Evolutionary conservation across 495 filamentous ascomycete genomes (phyloP), one percentile per base, ranked within the genome.

Genomic region (Penicillium silybi): DNA sequence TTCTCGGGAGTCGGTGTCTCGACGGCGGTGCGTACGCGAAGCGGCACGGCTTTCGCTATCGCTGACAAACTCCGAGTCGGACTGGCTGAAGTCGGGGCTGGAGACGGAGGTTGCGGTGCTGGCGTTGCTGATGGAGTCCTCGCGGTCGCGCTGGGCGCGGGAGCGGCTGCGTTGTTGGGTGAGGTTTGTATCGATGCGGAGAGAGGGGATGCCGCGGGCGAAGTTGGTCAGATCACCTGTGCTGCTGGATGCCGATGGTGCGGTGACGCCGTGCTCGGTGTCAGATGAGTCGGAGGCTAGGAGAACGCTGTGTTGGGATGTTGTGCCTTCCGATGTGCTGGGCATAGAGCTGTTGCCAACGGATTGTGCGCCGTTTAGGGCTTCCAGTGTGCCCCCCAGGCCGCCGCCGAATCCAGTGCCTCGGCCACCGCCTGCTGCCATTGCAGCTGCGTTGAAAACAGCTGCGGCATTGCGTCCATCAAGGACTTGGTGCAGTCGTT

Each of bases 361-460:
- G 37, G 45, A 56, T 34, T 75, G 56, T 3, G 52, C 65, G 19
- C 71, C 71, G 46, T 75, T 75, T 11, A 78, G 60, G 10, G 68
- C 66, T 55, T 76, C 73, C 10, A 76, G 58, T 0, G 74, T 77
- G 22, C 74, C 74, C 39, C 74, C 71, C 9, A 67, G 64, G 7
- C 74, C 74, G 46, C 66, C 62, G 46, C 54, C 68, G 53, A 74
- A 71, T 8, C 76, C 75, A 62, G 73, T 87, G 46, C 86, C 87
- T 2, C 89, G 77, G 1, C 95, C 93, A 22, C 92, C 90, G 1
- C 95, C 93, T 7, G 95, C 95, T 3, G 92, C 95, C 93, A 97
- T 97, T 42, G 93, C 93, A 0, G 92, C 91, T 0, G 95, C 93
- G 57, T 98, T 98, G 80, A 97, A 98, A 13, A 97, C 90, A 15